These are phyloP conservation scores for Gypsophila paniculata DNA, from an alignment of 179 eudicot species.

Conservation along the genomic window DNA sequence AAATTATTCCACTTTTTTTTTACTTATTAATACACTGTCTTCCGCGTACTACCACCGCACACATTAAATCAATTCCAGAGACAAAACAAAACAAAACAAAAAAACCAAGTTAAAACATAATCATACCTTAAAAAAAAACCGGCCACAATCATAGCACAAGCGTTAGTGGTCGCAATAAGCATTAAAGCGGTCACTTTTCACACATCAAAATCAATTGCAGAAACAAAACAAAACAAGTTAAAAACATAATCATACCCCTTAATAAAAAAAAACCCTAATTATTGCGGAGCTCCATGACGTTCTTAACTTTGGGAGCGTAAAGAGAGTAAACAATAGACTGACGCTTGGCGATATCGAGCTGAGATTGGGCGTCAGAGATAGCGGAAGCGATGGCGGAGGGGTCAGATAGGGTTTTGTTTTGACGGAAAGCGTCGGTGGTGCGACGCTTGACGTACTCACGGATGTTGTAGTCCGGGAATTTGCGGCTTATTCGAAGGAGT, in stretches of 20 bases:
- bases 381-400: slow-evolving; percentile 29
- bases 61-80: no score
- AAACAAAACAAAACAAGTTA: background rate
- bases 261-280: background rate
- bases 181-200: no score
- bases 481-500: slow-evolving; percentile 27
- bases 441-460: slow-evolving; percentile 40
- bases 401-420: slow-evolving; percentile 33
- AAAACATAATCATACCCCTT: slow-evolving; percentile 8
- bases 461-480: slow-evolving; percentile 42
- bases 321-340: slow-evolving; percentile 40
- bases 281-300: slow-evolving; percentile 34
- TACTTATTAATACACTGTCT: no score
- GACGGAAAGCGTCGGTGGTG: slow-evolving; percentile 35
- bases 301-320: slow-evolving; percentile 36
- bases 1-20: no score
- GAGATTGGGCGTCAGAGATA: slow-evolving; percentile 31
- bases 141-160: no score
- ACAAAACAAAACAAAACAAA: no score
- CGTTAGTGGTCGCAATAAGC: no score
- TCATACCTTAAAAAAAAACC: no score
- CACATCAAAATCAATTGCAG: no score
- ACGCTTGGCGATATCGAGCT: slow-evolving; percentile 31
- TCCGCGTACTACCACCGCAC: no score
- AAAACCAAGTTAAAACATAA: no score